phyloP scores from a whole-genome alignment of 1,284 basidiomycete genomes.

The Macrocystidia cucumis region DNA sequence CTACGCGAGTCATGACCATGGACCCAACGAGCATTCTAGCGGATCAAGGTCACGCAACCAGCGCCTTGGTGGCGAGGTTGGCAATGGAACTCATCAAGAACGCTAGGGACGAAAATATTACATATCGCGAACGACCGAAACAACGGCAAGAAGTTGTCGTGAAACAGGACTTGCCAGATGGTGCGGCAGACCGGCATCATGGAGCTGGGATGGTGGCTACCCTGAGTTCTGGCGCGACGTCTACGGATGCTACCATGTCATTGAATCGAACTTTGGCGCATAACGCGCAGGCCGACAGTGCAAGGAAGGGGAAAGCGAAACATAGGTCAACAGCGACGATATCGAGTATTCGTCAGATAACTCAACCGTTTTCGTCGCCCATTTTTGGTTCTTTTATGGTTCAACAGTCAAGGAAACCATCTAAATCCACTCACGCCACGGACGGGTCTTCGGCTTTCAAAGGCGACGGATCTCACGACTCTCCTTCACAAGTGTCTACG shows the following conservation, averaged over 20 bases:
- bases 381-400: conserved; percentile 51
- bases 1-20: conserved; percentile 83
- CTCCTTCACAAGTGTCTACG: conserved; percentile 8
- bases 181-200: conserved; percentile 20
- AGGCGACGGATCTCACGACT: conserved; percentile 11
- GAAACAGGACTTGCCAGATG: conserved; percentile 15
- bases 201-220: conserved; percentile 31
- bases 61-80: conserved; percentile 52
- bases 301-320: conserved; percentile 29
- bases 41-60: conserved; percentile 57
- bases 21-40: conserved; percentile 71
- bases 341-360: conserved; percentile 11
- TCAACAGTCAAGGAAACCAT: conserved; percentile 38
- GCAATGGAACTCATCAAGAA: conserved; percentile 69
- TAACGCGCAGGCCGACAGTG: conserved; percentile 20
- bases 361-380: conserved; percentile 37
- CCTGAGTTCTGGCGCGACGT: conserved; percentile 27
- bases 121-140: conserved; percentile 42
- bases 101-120: conserved; percentile 62
- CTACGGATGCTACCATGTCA: conserved; percentile 34
- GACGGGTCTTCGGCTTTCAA: too few species aligned
- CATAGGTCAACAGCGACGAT: conserved; percentile 16
- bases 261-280: conserved; percentile 38
- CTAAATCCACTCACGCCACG: conserved; percentile 7
- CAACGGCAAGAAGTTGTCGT: conserved; percentile 32